Evolutionary conservation across 768 basidiomycete species (phyloP).

Genomic region (Trametes cubensis): DNA sequence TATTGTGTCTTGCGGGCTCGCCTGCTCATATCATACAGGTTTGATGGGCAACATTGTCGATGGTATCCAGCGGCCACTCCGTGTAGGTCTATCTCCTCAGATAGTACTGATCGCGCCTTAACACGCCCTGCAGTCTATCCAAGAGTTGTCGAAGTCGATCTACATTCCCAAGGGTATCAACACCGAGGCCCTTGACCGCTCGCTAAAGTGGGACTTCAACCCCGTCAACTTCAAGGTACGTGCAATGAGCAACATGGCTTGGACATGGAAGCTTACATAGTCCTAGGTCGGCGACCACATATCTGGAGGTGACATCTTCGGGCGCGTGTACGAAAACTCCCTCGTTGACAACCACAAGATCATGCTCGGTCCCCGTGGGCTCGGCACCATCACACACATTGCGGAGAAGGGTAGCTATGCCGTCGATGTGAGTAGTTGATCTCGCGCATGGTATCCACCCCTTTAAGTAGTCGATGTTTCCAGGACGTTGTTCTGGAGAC

Average conservation of each 20-base stretch:
- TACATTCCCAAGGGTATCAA: conserved; percentile 99
- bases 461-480: neutral
- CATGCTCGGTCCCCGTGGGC: conserved; percentile 90
- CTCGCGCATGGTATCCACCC: neutral
- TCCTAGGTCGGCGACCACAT: conserved; percentile 92
- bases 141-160: conserved; percentile 97
- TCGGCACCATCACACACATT: conserved; percentile 92
- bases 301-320: conserved; percentile 96
- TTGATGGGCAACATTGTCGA: conserved; percentile 99
- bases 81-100: conserved; percentile 51
- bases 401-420: conserved; percentile 94
- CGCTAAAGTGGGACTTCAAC: conserved; percentile 92
- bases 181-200: conserved; percentile 89
- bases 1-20: neutral
- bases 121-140: conserved; percentile 64
- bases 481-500: conserved; percentile 96
- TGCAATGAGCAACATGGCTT: conserved; percentile 10
- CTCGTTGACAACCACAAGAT: conserved; percentile 96
- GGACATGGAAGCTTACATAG: conserved; percentile 1
- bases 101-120: conserved; percentile 9
- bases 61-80: conserved; percentile 91
- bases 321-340: conserved; percentile 95
- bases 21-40: conserved; percentile 49
- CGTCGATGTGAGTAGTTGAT: conserved; percentile 65
- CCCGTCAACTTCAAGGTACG: conserved; percentile 76